Conservation (phyloP, 1,284 basidiomycete genomes). For the Heliocybe sulcata region DNA sequence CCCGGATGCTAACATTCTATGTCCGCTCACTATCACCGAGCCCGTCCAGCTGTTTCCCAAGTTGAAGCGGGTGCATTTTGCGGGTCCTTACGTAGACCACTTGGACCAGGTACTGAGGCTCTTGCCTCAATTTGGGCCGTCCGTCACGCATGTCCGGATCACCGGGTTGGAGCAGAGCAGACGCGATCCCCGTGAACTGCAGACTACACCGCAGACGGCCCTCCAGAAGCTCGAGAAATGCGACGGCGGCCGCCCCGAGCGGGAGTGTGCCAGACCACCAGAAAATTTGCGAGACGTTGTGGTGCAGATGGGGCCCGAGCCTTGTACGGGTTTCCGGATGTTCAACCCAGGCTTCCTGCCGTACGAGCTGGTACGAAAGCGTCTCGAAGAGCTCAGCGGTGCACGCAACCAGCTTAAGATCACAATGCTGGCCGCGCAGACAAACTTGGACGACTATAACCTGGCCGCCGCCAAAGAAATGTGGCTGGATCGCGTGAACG, state of each 20-base stretch:
- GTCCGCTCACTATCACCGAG: not conserved
- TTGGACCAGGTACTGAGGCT: not conserved
- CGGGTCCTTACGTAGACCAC: conserved; percentile 1
- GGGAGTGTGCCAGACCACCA: not conserved
- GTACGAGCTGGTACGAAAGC: not conserved
- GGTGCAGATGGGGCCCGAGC: not conserved
- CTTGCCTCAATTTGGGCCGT: not conserved
- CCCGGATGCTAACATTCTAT: not conserved
- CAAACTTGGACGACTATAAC: not conserved
- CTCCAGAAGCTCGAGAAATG: not conserved
- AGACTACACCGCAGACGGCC: not conserved
- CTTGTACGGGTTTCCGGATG: not conserved
- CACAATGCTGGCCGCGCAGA: not conserved
- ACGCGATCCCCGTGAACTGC: not conserved
- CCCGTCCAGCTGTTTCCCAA: not conserved
- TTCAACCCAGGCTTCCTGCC: not conserved
- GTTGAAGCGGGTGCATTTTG: not conserved
- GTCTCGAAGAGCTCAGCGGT: not conserved
- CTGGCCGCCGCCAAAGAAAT: not conserved
- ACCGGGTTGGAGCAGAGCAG: not conserved
- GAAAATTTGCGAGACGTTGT: not conserved
- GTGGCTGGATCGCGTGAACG: not conserved
- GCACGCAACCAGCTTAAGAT: not conserved
- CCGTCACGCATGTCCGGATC: not conserved
- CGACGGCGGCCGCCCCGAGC: no score